phyloP scores from a whole-genome alignment of 2,329 filamentous ascomycete species.

The Aspergillus sp. region DNA sequence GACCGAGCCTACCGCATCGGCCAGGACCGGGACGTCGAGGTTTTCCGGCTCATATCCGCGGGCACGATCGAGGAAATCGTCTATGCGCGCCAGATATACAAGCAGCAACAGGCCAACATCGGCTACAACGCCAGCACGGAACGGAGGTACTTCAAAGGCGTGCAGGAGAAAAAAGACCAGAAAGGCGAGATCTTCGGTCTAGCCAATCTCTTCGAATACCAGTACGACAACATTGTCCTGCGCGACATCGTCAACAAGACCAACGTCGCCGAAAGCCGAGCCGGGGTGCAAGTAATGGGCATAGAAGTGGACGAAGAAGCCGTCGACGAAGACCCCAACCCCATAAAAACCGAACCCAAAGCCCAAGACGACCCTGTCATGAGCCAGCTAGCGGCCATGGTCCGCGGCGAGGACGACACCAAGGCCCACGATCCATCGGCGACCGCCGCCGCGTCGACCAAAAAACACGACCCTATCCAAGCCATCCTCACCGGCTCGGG shows the following conservation, averaged over 20 bases:
- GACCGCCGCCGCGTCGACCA: conserved; percentile 21
- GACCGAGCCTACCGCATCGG: conserved; percentile 94
- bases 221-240: conserved; percentile 67
- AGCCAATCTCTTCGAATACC: conserved; percentile 74
- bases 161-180: conserved; percentile 70
- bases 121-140: conserved; percentile 89
- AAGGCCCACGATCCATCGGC: conserved; percentile 16
- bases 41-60: conserved; percentile 80
- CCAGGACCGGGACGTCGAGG: conserved; percentile 84
- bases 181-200: conserved; percentile 94
- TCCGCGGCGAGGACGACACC: conserved; percentile 36
- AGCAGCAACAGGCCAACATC: conserved; percentile 97
- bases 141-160: conserved; percentile 87
- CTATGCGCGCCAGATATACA: conserved; percentile 95
- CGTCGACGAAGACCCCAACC: conserved; percentile 42
- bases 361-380: conserved; percentile 53
- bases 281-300: conserved; percentile 69
- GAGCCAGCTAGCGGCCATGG: conserved; percentile 59
- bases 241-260: conserved; percentile 98
- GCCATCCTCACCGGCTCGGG: conserved; percentile 82
- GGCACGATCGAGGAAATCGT: conserved; percentile 96
- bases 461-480: conserved; percentile 64
- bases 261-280: conserved; percentile 86
- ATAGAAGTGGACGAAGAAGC: conserved; percentile 59
- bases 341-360: conserved; percentile 9